Percentiles rank a stretch among this genome's conserved stretches.
These are phyloP conservation scores for Sabuloglossum arenarium DNA, from an alignment of 495 filamentous ascomycete genomes.

Conservation along the genomic window DNA sequence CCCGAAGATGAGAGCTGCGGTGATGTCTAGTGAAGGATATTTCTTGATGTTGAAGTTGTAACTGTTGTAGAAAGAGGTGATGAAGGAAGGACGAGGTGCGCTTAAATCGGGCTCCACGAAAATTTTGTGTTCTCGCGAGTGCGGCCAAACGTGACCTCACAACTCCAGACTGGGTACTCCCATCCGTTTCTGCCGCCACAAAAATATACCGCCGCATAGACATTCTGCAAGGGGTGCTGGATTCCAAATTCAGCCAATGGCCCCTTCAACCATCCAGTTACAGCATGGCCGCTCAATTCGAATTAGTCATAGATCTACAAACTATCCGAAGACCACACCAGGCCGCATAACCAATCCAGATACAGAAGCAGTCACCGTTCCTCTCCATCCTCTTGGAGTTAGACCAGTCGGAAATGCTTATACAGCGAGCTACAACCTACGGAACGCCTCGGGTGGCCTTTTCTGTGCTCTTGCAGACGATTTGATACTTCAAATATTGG, in stretches of 20 bases:
- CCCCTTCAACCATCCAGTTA: neutral
- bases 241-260: neutral
- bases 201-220: neutral
- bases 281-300: neutral
- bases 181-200: neutral
- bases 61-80: neutral
- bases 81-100: neutral
- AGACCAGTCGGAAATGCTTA: constrained; percentile 82
- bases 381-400: constrained; percentile 63
- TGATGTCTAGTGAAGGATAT: neutral
- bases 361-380: constrained; percentile 27
- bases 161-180: too few relatives aligned
- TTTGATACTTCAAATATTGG: constrained; percentile 52
- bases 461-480: constrained; percentile 62
- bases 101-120: neutral
- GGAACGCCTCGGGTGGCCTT: neutral
- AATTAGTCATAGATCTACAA: neutral
- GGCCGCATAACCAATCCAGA: constrained; percentile 2
- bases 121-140: neutral
- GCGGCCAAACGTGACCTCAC: neutral
- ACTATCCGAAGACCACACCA: neutral
- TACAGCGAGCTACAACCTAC: constrained; percentile 37
- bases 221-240: neutral
- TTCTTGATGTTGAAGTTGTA: neutral
- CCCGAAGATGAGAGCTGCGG: neutral